phyloP scores from a whole-genome alignment of 1,284 basidiomycete species.

The Ceratorhiza oryzae-sativae region DNA sequence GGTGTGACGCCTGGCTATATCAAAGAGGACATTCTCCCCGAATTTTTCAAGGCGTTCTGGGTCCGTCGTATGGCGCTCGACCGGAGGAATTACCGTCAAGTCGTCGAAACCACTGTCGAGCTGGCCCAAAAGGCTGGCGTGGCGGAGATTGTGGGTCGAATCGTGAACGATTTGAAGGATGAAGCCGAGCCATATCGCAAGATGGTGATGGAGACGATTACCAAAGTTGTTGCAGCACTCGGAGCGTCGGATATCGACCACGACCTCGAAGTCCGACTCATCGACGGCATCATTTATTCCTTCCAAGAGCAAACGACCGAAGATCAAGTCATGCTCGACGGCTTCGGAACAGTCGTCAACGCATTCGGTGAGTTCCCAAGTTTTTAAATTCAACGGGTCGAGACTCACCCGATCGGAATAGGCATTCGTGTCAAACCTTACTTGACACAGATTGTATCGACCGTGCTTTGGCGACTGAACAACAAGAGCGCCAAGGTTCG shows the following conservation, averaged over 20 bases:
- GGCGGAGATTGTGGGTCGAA: slow-evolving; percentile 91
- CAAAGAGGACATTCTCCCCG: slow-evolving; percentile 97
- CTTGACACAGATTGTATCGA: slow-evolving; percentile 99
- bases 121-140: slow-evolving; percentile 97
- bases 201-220: slow-evolving; percentile 99
- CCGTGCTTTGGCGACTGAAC: slow-evolving; percentile 97
- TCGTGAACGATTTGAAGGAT: slow-evolving; percentile 97
- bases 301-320: slow-evolving; percentile 99
- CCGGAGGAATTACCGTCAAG: slow-evolving; percentile 93
- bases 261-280: slow-evolving; percentile 89
- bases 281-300: slow-evolving; percentile 98
- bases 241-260: slow-evolving; percentile 98
- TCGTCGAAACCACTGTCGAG: slow-evolving; percentile 98
- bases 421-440: slow-evolving; percentile 99
- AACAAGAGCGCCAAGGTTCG: slow-evolving; percentile 99
- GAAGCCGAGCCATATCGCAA: slow-evolving; percentile 97
- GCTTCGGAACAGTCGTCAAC: slow-evolving; percentile 96
- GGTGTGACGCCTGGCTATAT: slow-evolving; percentile 94
- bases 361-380: slow-evolving; percentile 66
- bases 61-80: slow-evolving; percentile 93
- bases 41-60: slow-evolving; percentile 99
- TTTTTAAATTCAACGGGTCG: slow-evolving; percentile 2
- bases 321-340: slow-evolving; percentile 98
- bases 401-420: slow-evolving; percentile 40
- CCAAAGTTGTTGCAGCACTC: slow-evolving; percentile 90